A percentile compares a stretch with the other conserved stretches of the same genome.
phyloP scores from a whole-genome alignment of 148 eudicot species.

The Vaccinium myrtillus region DNA sequence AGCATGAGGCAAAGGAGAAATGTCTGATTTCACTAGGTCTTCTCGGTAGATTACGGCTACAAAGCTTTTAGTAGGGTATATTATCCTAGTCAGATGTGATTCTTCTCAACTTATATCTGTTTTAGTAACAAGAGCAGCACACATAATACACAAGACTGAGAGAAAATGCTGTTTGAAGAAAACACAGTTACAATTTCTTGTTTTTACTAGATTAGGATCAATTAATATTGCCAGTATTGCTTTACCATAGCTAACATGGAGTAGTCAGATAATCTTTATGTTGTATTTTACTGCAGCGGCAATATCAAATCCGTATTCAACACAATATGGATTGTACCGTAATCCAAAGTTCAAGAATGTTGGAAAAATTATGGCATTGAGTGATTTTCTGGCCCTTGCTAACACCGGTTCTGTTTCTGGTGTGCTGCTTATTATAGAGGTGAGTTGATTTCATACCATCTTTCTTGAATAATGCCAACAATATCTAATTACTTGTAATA shows the following conservation, averaged over 20 bases:
- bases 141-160: too few relatives aligned
- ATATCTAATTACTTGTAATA: constrained; percentile 3
- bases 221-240: not conserved
- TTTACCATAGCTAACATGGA: constrained; percentile 18
- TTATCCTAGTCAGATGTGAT: too few relatives aligned
- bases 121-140: too few relatives aligned
- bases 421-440: constrained; percentile 79
- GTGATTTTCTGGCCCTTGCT: constrained; percentile 45
- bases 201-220: not conserved
- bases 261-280: constrained; percentile 11
- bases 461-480: not conserved
- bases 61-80: too few relatives aligned
- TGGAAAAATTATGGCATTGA: constrained; percentile 45
- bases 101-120: too few relatives aligned
- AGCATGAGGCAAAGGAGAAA: too few relatives aligned
- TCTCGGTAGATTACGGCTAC: too few relatives aligned
- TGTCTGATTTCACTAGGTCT: too few relatives aligned
- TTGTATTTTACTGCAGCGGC: constrained; percentile 56
- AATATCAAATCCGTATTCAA: constrained; percentile 44
- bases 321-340: constrained; percentile 37
- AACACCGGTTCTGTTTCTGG: constrained; percentile 66
- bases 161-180: too few relatives aligned
- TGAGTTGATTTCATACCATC: constrained; percentile 27
- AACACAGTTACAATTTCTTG: too few relatives aligned
- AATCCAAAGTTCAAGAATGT: constrained; percentile 41